Evolutionary conservation across 192 early-diverging fungal genomes (phyloP), one percentile per base, ranked within the genome.

Genomic region (Obelidium mucronatum): DNA sequence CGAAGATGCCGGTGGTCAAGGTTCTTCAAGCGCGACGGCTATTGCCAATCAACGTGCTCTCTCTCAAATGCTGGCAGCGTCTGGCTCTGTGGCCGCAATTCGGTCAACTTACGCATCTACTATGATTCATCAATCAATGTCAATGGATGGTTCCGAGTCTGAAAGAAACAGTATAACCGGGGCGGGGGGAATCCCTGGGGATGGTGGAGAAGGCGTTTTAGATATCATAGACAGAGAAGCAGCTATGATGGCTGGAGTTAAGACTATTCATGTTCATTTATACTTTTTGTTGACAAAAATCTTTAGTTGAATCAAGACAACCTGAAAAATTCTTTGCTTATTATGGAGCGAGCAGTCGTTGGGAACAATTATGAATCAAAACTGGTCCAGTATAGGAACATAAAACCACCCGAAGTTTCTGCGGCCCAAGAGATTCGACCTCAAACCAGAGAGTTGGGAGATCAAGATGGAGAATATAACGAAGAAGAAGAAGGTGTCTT

Each of bases 271-370:
- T 39, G 13, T 79, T 34, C 2, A 35, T 35, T 24, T 33, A 6
- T 35, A 17, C 28, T 11, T 37, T 1, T 33, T 52, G 28, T 19
- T 55, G 15, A 34, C 40, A 26, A 22, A 26, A 37, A 17, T 65
- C 2, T 35, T 11, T 51, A 86, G 84, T 73, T 87, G 26, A 79
- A 80, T 63, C 85, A 86, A 78, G 83, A 85, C 11, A 64, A 31
- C 28, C 76, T 86, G 26, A 73, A 75, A 42, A 54, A 73, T 8
- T 82, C 82, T 34, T 76, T 90, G 15, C 67, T 42, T 8, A 75
- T 85, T 4, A 82, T 87, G 80, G 89, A 90, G 72, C 79, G 83
- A 42, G 89, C 87, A 13, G 85, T 89, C 6, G 79, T 90, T 1
- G 83, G 75, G 19, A 89, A 90, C 66, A 87, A 84, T 63, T 89